Evolutionary conservation across 805 yeast species (phyloP).

Genomic region (Starmerella gropengiesseri): DNA sequence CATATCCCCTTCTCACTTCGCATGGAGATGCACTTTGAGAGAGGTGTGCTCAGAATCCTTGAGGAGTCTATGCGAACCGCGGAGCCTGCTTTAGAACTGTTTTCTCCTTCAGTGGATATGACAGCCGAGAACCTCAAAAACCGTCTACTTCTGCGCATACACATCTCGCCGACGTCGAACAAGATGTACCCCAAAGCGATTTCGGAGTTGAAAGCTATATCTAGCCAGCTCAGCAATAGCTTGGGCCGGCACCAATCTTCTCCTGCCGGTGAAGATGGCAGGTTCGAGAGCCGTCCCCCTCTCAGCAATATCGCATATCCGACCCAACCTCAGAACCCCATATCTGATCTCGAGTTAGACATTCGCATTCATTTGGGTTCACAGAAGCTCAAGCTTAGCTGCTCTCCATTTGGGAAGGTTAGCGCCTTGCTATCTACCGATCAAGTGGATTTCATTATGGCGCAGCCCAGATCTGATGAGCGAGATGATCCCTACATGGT

Average conservation of each 20-base stretch:
- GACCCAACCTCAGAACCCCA: background rate
- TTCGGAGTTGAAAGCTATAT: constrained; percentile 36
- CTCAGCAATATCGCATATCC: background rate
- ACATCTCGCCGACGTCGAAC: constrained; percentile 62
- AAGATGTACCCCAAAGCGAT: constrained; percentile 57
- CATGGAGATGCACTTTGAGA: constrained; percentile 16
- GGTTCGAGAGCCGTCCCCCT: constrained; percentile 3
- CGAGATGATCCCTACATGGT: constrained; percentile 31
- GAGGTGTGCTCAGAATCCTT: constrained; percentile 18
- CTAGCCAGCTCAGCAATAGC: constrained; percentile 36
- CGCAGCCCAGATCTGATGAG: constrained; percentile 23
- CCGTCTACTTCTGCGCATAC: constrained; percentile 37
- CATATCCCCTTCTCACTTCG: constrained; percentile 12
- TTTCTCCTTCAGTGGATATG: constrained; percentile 63
- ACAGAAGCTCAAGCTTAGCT: constrained; percentile 68
- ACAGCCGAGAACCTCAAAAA: constrained; percentile 38
- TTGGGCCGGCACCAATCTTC: constrained; percentile 1
- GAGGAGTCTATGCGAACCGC: constrained; percentile 22
- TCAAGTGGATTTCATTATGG: constrained; percentile 50
- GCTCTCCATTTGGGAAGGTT: constrained; percentile 90
- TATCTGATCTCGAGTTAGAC: constrained; percentile 12
- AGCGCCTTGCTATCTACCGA: constrained; percentile 72
- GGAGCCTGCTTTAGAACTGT: constrained; percentile 38
- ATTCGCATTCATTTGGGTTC: constrained; percentile 45
- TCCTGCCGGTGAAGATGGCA: too few relatives aligned